These are phyloP conservation scores for Skeletonema grethae DNA, from an alignment of 108 stramenopile genomes.

Conservation along the genomic window DNA sequence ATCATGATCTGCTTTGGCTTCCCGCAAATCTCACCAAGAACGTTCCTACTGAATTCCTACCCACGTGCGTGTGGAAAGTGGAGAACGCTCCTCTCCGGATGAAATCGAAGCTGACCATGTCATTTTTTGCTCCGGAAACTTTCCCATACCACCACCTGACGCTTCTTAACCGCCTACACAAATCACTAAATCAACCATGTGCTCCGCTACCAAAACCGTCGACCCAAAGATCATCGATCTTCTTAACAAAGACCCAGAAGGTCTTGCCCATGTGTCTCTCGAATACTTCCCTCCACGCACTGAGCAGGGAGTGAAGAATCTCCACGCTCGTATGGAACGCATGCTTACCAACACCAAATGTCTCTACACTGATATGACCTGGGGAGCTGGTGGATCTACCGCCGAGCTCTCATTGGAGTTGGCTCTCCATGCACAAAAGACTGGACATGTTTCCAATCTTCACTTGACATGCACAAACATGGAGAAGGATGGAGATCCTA, in stretches of 20 bases:
- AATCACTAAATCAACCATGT: background rate
- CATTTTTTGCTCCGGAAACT: background rate
- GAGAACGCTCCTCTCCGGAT: no score
- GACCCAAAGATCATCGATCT: conserved; percentile 89
- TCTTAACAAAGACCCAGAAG: conserved; percentile 53
- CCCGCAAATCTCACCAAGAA: no score
- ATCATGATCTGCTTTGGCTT: no score
- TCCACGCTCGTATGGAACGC: conserved; percentile 92
- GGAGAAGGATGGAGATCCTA: conserved; percentile 83
- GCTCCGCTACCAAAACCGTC: conserved; percentile 19
- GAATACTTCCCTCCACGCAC: conserved; percentile 99
- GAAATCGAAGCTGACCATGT: background rate
- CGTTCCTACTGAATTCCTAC: no score
- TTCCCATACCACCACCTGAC: background rate
- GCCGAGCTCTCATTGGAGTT: conserved; percentile 95
- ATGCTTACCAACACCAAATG: conserved; percentile 85
- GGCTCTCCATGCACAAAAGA: conserved; percentile 74
- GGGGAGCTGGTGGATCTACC: conserved; percentile 99
- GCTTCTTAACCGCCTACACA: no score
- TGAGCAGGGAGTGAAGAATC: conserved; percentile 94
- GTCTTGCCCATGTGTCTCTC: conserved; percentile 82
- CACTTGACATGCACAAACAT: conserved; percentile 99
- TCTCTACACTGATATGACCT: conserved; percentile 97
- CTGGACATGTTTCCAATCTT: conserved; percentile 97
- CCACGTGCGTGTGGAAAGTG: no score